Base-by-base conservation (phyloP, 225 moss, liverwort and hornwort genomes). In the Bryum argenteum region DNA sequence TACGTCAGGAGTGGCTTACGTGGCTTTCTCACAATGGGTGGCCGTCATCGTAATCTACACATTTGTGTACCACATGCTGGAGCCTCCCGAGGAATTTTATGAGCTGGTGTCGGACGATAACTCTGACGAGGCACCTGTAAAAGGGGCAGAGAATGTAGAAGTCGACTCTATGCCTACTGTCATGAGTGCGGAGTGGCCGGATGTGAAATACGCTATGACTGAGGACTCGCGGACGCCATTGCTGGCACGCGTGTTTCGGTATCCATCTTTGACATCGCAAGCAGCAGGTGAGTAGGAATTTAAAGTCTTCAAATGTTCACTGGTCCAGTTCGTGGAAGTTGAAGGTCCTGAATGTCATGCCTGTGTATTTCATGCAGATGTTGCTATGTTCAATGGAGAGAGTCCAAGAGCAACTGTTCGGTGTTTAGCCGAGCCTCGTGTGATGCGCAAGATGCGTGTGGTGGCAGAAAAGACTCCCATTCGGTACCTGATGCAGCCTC, bases 11-110 rank as follows among this genome's bases (percentile, higher is more conserved):
- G 97, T 97, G 64, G 97, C 97, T 8, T 97, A 97, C 33, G 79
- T 97, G 20, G 85, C 92, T 11, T 92, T 97, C 64, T 86, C 97
- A 8, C 94, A 94, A 42, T 97, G 97, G 97, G 84, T 97, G 69
- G 84, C 90, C 59, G 87, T 91, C 18, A 91, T 97, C 53, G 80
- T 94, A 58, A 80, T 97, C 45, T 97, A 97, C 52, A 90, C 92
- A 50, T 88, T 97, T 66, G 97, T 91, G 33, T 97, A 97, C 60
- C 97, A 97, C 43, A 90, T 97, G 93, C 81, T 97, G 11, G 97
- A 97, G 86, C 82, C 97, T 45, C 94, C 96, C 0, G 87, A 86
- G 62, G 86, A 89, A 42, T 89, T 72, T 61, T 89, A 86, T 47
- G 89, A 84, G 59, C 77, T 84, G 45, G 86, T 89, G 10, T 75